These are phyloP conservation scores for Mycena capillaripes DNA, from an alignment of 768 basidiomycete genomes.

Conservation along the genomic window DNA sequence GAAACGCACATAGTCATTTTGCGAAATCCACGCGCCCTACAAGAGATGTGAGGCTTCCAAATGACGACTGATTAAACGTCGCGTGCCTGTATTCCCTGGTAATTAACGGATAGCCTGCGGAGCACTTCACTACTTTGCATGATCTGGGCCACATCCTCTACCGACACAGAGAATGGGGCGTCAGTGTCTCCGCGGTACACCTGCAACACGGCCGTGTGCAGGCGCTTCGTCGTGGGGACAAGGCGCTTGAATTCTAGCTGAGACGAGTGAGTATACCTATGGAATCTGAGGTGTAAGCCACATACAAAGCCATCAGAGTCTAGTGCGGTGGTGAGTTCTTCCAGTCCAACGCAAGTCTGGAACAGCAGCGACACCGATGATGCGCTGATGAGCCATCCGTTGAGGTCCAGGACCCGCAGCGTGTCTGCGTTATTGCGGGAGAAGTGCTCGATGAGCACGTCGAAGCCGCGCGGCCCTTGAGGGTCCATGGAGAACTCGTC, in stretches of 20 bases:
- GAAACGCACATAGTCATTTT: conserved; percentile 15
- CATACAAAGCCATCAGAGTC: conserved; percentile 40
- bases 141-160: conserved; percentile 41
- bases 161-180: conserved; percentile 28
- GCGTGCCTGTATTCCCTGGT: conserved; percentile 50
- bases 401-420: conserved; percentile 50
- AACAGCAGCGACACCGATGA: conserved; percentile 46
- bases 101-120: conserved; percentile 49
- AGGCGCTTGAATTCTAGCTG: conserved; percentile 45
- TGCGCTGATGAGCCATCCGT: conserved; percentile 48
- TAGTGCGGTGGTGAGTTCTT: conserved; percentile 50
- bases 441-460: conserved; percentile 57
- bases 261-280: not conserved
- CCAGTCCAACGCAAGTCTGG: conserved; percentile 47
- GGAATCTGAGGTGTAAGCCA: not conserved
- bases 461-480: conserved; percentile 40
- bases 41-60: not conserved
- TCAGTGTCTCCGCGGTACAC: conserved; percentile 47
- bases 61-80: not conserved
- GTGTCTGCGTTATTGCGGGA: conserved; percentile 47
- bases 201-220: conserved; percentile 51
- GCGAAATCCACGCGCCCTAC: conserved; percentile 26
- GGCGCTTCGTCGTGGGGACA: conserved; percentile 33
- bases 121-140: conserved; percentile 45
- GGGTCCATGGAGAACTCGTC: conserved; percentile 36